phyloP scores from a whole-genome alignment of 2,329 filamentous ascomycete species.

The Raffaelea arxii region DNA sequence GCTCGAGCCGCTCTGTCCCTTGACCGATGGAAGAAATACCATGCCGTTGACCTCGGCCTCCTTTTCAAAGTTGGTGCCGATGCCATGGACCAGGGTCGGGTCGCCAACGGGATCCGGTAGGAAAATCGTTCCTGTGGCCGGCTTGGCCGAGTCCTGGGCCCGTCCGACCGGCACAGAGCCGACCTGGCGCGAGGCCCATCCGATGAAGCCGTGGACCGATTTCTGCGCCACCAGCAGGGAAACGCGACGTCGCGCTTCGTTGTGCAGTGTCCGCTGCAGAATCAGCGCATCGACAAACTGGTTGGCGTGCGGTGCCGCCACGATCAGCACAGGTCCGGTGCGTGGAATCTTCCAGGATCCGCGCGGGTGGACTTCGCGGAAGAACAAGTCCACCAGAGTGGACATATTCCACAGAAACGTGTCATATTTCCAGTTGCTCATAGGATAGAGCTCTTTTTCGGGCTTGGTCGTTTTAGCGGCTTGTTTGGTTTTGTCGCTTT shows the following conservation, averaged over 20 bases:
- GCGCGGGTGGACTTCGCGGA: conserved; percentile 90
- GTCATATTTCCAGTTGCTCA: conserved; percentile 69
- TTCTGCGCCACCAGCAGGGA: conserved; percentile 93
- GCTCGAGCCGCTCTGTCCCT: conserved; percentile 66
- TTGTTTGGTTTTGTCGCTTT: background rate
- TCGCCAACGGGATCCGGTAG: conserved; percentile 80
- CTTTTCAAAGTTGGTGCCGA: conserved; percentile 74
- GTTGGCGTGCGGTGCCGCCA: conserved; percentile 94
- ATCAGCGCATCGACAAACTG: conserved; percentile 97
- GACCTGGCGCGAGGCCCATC: conserved; percentile 72
- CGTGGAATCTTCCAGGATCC: conserved; percentile 92
- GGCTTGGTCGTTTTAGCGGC: conserved; percentile 15
- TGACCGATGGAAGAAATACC: conserved; percentile 75
- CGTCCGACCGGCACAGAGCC: conserved; percentile 89
- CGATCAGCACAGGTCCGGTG: conserved; percentile 82
- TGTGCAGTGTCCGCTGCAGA: conserved; percentile 80
- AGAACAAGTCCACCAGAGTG: conserved; percentile 90
- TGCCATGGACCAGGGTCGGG: conserved; percentile 67
- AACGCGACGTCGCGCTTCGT: conserved; percentile 78
- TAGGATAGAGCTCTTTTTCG: conserved; percentile 47
- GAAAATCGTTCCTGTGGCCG: conserved; percentile 71
- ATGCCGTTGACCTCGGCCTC: conserved; percentile 71
- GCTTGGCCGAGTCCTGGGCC: conserved; percentile 79
- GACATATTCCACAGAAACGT: conserved; percentile 68
- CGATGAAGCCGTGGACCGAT: conserved; percentile 89